Conservation (phyloP, 73 alveolate species). For the Symbiodinium pilosum region DNA sequence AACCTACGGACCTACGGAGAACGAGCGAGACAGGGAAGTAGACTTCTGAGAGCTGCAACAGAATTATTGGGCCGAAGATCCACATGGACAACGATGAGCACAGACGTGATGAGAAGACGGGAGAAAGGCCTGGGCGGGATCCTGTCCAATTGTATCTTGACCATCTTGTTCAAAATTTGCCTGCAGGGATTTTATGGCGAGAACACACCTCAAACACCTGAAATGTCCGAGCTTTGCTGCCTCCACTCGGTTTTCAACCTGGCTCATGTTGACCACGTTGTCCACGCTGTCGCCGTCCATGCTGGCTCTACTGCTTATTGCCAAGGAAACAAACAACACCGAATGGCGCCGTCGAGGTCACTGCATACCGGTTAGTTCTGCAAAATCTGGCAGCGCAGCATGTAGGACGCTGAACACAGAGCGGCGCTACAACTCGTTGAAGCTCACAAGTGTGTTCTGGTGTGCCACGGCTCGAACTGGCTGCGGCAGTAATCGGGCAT, state of each 20-base stretch:
- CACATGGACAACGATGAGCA: too few species aligned
- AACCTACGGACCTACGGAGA: not conserved
- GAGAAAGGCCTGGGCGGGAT: not conserved
- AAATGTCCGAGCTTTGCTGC: not conserved
- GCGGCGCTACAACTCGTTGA: not conserved
- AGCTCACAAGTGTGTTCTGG: not conserved
- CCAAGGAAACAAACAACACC: not conserved
- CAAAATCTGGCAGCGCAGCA: too few species aligned
- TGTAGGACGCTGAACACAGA: not conserved
- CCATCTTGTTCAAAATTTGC: not conserved
- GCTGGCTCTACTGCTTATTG: not conserved
- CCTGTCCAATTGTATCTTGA: not conserved
- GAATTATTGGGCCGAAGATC: too few species aligned
- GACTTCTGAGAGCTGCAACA: too few species aligned
- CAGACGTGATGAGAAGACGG: too few species aligned
- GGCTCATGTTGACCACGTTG: not conserved
- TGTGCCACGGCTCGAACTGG: slow-evolving; percentile 8
- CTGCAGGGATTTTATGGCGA: not conserved
- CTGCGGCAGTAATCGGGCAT: not conserved
- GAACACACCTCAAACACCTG: not conserved
- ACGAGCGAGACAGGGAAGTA: not conserved
- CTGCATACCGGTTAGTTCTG: too few species aligned
- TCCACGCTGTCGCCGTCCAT: slow-evolving; percentile 12
- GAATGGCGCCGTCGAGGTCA: not conserved
- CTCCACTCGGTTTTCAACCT: not conserved